Evolutionary conservation across 345 rosid species (phyloP).

Genomic region (Crucihimalaya himalaica): DNA sequence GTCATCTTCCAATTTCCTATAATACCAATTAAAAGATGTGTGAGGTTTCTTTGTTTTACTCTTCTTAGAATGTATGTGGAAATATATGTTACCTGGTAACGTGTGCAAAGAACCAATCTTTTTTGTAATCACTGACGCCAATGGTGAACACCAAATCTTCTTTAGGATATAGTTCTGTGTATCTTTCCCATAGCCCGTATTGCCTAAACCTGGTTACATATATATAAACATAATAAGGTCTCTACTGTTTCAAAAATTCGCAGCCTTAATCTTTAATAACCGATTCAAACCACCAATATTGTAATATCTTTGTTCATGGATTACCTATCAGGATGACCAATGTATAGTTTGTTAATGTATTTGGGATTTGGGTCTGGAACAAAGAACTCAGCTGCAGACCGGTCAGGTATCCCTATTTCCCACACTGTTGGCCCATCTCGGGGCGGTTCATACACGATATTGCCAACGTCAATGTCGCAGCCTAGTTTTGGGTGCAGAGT

Average conservation of each 20-base stretch:
- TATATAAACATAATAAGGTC: background rate
- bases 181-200: slow-evolving; percentile 89
- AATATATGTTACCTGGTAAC: slow-evolving; percentile 56
- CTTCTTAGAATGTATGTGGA: background rate
- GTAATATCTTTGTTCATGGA: background rate
- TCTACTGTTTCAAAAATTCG: background rate
- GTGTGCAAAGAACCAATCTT: slow-evolving; percentile 89
- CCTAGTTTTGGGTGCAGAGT: slow-evolving; percentile 39
- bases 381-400: slow-evolving; percentile 73
- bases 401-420: slow-evolving; percentile 88
- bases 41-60: background rate
- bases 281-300: background rate
- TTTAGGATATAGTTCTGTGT: slow-evolving; percentile 61
- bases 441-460: slow-evolving; percentile 60
- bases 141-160: slow-evolving; percentile 64
- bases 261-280: background rate
- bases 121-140: slow-evolving; percentile 58
- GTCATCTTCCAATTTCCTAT: slow-evolving; percentile 46
- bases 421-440: slow-evolving; percentile 84
- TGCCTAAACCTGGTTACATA: slow-evolving; percentile 63
- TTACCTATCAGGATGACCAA: slow-evolving; percentile 73
- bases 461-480: slow-evolving; percentile 54
- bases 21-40: background rate
- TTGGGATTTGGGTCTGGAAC: slow-evolving; percentile 73
- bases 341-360: slow-evolving; percentile 62